Evolutionary conservation across 2,329 filamentous ascomycete genomes (phyloP), one percentile per base, ranked within the genome.

Genomic region (Penicillium capsulatum): DNA sequence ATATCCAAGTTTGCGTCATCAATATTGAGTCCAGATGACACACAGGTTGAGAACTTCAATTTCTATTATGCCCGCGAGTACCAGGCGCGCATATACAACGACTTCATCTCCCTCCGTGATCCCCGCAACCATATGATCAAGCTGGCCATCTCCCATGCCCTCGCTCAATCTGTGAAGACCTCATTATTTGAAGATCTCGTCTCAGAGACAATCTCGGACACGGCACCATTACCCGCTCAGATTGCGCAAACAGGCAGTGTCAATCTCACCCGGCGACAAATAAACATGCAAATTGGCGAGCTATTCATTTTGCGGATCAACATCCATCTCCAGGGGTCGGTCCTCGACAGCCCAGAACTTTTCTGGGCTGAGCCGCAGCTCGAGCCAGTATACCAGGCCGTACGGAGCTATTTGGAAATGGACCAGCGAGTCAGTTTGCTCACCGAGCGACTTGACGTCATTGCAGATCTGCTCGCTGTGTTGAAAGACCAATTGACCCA

Each of bases 241-340:
- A 95, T 98, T 54, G 91, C 92, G 2, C 72, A 86, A 50, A 96
- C 91, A 0, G 92, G 92, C 48, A 92, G 90, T 59, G 92, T 98
- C 59, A 83, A 86, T 39, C 79, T 98, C 42, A 88, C 83, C 42
- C 81, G 91, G 30, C 81, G 81, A 43, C 82, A 97, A 63, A 96
- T 98, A 73, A 97, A 97, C 73, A 97, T 97, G 90, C 90, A 97
- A 68, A 96, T 98, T 45, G 92, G 92, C 63, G 90, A 98, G 70
- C 79, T 98, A 38, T 98, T 98, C 67, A 97, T 98, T 60, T 73
- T 98, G 20, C 81, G 92, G 44, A 97, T 98, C 70, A 96, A 92
- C 65, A 97, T 98, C 59, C 94, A 98, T 68, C 77, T 98, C 35
- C 95, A 97, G 65, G 92, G 92, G 22, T 94, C 87, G 19, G 90